A percentile compares a stretch with the other conserved stretches of the same genome.
phyloP scores from a whole-genome alignment of 768 basidiomycete genomes.

The Leccinum incarnatum region DNA sequence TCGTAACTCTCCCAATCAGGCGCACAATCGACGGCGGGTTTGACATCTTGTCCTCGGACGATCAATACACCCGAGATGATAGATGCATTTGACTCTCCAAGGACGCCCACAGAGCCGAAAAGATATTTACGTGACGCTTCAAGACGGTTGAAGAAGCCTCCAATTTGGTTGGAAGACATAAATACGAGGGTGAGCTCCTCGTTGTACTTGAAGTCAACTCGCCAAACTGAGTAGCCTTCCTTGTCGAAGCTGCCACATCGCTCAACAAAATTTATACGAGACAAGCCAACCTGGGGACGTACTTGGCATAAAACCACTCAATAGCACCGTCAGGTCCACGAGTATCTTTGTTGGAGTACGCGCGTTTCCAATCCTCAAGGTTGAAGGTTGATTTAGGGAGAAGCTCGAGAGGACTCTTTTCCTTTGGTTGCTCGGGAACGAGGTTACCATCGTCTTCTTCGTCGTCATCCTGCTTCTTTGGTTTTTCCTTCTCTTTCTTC shows the following conservation, averaged over 20 bases:
- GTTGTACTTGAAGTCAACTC: constrained; percentile 97
- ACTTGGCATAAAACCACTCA: constrained; percentile 98
- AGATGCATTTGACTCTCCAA: constrained; percentile 76
- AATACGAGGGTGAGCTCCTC: constrained; percentile 87
- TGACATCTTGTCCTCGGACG: constrained; percentile 72
- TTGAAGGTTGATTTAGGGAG: constrained; percentile 87
- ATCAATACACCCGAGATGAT: constrained; percentile 82
- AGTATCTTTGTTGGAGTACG: constrained; percentile 98
- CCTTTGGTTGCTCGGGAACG: constrained; percentile 81
- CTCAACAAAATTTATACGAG: constrained; percentile 1
- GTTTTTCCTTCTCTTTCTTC: constrained; percentile 68
- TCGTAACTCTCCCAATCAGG: constrained; percentile 91
- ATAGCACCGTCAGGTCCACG: constrained; percentile 76
- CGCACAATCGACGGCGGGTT: constrained; percentile 71
- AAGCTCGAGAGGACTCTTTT: constrained; percentile 90
- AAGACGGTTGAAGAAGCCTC: constrained; percentile 96
- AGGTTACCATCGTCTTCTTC: constrained; percentile 77
- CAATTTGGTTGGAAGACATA: constrained; percentile 94
- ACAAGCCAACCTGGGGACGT: constrained; percentile 22
- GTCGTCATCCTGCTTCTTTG: constrained; percentile 50
- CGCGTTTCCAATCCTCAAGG: constrained; percentile 95
- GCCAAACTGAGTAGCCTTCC: constrained; percentile 87
- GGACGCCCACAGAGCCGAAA: constrained; percentile 90
- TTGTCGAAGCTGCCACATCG: constrained; percentile 65
- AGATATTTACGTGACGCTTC: constrained; percentile 97